phyloP scores from a whole-genome alignment of 202 grass and related monocot species.

The Zoysia matrella region DNA sequence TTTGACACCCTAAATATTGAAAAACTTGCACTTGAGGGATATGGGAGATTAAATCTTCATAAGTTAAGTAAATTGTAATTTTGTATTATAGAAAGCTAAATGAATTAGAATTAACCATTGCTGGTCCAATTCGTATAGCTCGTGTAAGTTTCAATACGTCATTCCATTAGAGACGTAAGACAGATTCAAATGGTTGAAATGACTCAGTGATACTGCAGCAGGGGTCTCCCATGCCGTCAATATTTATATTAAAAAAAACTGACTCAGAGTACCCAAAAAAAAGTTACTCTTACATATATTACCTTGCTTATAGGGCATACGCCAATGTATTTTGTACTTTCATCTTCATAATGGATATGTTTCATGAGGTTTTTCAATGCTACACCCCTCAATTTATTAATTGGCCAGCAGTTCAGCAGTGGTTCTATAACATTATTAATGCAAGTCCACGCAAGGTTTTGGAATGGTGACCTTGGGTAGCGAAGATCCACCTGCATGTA shows the following conservation, averaged over 20 bases:
- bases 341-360: conserved; percentile 61
- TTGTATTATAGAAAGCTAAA: not conserved
- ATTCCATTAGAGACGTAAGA: not conserved
- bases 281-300: not conserved
- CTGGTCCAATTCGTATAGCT: not conserved
- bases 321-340: conserved; percentile 43
- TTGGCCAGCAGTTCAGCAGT: conserved; percentile 41
- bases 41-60: not conserved
- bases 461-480: conserved; percentile 30
- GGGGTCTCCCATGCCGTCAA: no score
- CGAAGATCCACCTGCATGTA: conserved; percentile 46
- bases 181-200: not conserved
- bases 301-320: conserved; percentile 51
- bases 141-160: not conserved
- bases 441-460: conserved; percentile 29
- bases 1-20: not conserved
- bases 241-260: no score
- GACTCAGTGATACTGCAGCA: no score
- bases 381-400: conserved; percentile 41
- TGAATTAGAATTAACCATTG: not conserved
- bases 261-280: not conserved
- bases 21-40: not conserved
- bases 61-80: no score
- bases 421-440: conserved; percentile 49
- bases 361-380: conserved; percentile 44